Evolutionary conservation across 352 stramenopile genomes (phyloP).

Genomic region (Pythium brachiatum): DNA sequence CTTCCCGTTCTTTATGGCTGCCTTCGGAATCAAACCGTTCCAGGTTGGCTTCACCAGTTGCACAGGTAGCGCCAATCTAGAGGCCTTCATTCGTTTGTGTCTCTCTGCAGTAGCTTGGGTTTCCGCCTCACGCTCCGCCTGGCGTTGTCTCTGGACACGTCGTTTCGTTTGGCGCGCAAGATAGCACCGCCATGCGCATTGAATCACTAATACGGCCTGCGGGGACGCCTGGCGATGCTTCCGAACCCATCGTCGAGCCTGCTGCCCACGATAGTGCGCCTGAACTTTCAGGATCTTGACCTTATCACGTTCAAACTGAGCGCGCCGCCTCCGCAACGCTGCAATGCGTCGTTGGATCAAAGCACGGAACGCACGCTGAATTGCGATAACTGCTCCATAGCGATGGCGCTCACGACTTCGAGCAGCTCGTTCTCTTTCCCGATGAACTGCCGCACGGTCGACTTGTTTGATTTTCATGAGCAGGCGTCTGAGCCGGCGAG

Average conservation of each 20-base stretch:
- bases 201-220: conserved; percentile 33
- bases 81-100: not conserved
- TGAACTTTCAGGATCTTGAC: conserved; percentile 51
- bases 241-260: conserved; percentile 27
- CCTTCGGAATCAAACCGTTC: not conserved
- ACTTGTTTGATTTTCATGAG: conserved; percentile 43
- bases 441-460: not conserved
- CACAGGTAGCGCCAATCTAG: not conserved
- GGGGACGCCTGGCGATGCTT: conserved; percentile 27
- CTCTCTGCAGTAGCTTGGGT: conserved; percentile 23
- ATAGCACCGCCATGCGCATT: conserved; percentile 52
- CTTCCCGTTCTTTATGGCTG: conserved; percentile 1
- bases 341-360: conserved; percentile 38
- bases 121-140: conserved; percentile 23
- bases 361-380: conserved; percentile 42
- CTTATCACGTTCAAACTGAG: conserved; percentile 66
- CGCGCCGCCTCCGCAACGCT: conserved; percentile 38
- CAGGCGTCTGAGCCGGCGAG: conserved; percentile 29
- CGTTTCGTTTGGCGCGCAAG: conserved; percentile 24
- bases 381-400: conserved; percentile 41
- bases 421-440: conserved; percentile 14
- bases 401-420: conserved; percentile 8
- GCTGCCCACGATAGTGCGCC: conserved; percentile 42
- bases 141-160: conserved; percentile 1
- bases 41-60: conserved; percentile 6